Conservation (phyloP, 805 yeast species). For the Wickerhamomyces canadensis region DNA sequence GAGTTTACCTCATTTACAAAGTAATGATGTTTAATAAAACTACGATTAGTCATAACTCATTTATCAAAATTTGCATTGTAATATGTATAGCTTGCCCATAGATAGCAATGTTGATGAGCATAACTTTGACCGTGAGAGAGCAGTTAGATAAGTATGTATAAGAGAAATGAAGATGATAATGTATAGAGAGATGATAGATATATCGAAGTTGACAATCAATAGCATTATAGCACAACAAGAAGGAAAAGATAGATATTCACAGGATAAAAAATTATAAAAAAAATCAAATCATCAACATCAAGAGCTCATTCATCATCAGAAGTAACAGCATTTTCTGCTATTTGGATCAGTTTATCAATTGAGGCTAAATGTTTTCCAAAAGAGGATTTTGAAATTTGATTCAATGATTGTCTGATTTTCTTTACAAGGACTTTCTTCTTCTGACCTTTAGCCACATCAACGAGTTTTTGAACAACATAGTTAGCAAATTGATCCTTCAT, state of each 20-base stretch:
- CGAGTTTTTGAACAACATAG: conserved; percentile 92
- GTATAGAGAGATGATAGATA: too few species aligned
- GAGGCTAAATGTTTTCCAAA: conserved; percentile 82
- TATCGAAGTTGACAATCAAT: background rate
- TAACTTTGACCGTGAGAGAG: too few species aligned
- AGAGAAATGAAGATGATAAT: background rate
- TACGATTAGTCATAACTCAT: background rate
- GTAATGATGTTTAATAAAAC: conserved; percentile 5
- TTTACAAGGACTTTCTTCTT: conserved; percentile 66
- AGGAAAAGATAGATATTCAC: background rate
- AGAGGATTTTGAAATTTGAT: conserved; percentile 59
- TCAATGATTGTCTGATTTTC: conserved; percentile 75
- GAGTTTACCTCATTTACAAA: conserved; percentile 24
- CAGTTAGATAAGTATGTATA: background rate
- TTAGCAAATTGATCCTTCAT: conserved; percentile 98
- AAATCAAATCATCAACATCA: background rate
- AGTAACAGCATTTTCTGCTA: conserved; percentile 22
- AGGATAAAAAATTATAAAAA: background rate
- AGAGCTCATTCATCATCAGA: conserved; percentile 10
- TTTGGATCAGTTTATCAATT: conserved; percentile 50
- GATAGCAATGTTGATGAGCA: too few species aligned
- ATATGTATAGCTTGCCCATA: background rate
- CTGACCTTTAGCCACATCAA: conserved; percentile 69
- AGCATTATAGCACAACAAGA: background rate
- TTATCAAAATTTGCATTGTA: background rate